Base-by-base conservation (phyloP, 148 eudicot genomes). In the Vaccinium myrtillus region DNA sequence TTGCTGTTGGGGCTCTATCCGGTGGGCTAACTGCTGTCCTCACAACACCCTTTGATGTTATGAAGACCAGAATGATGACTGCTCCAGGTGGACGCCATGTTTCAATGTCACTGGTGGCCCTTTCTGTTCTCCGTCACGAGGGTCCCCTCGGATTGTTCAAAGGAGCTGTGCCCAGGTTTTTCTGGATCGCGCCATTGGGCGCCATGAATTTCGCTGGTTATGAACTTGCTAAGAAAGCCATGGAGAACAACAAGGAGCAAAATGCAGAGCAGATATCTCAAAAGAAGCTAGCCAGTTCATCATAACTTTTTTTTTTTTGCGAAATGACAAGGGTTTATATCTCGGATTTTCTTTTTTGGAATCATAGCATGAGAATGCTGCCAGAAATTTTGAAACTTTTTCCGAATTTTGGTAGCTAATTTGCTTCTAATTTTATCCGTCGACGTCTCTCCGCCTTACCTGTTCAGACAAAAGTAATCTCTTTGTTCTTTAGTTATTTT, bases 131-230 rank as follows among this genome's bases (percentile, higher is more conserved):
- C 36, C 97, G 91, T 14, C 91, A 86, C 0, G 95, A 94, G 83
- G 99, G 99, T 7, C 97, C 98, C 32, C 92, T 96, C 0, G 99
- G 98, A 32, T 89, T 96, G 79, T 96, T 96, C 79, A 96, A 94
- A 88, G 99, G 98, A 48, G 98, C 98, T 25, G 78, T 96, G 18
- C 99, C 98, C 49, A 87, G 99, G 83, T 94, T 96, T 87, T 96
- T 96, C 90, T 96, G 99, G 98, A 91, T 96, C 13, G 98, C 97
- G 43, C 98, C 99, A 1, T 88, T 96, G 3, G 99, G 99, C 14
- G 98, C 98, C 0, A 94, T 96, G 95, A 96, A 96, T 84, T 96
- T 94, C 81, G 98, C 98, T 0, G 99, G 98, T 49, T 96, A 96
- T 81, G 99, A 96, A 87, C 99, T 96, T 50, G 91, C 93, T 43